phyloP scores from a whole-genome alignment of 2,329 filamentous ascomycete species.

The Trichoderma sp. region DNA sequence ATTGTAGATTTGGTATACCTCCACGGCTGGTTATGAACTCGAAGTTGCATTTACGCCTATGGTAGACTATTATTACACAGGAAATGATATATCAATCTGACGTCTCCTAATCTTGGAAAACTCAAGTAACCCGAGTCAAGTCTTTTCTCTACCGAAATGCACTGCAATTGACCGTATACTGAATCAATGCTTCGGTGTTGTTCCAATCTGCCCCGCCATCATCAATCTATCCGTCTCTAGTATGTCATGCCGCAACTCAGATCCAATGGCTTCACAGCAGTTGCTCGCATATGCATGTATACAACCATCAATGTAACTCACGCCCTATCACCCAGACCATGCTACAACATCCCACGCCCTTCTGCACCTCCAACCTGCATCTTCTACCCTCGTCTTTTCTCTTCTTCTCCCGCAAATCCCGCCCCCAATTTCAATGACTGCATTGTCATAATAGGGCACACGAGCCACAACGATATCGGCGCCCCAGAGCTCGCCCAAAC shows the following conservation, averaged over 20 bases:
- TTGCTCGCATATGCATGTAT: not conserved
- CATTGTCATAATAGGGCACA: slow-evolving; percentile 7
- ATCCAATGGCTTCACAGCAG: too few species aligned
- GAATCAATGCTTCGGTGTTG: not conserved
- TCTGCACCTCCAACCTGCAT: not conserved
- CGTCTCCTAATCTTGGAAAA: not conserved
- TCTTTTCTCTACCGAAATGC: not conserved
- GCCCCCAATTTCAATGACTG: not conserved
- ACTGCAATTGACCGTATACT: not conserved
- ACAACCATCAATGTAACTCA: not conserved
- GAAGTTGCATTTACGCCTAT: not conserved
- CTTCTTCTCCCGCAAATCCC: not conserved
- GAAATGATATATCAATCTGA: not conserved
- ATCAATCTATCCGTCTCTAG: not conserved
- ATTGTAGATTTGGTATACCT: not conserved
- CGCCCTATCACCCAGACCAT: not conserved
- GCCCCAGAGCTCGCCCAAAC: slow-evolving; percentile 13
- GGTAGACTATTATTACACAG: not conserved
- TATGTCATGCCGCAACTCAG: not conserved
- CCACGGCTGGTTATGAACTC: not conserved
- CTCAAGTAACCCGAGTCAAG: not conserved
- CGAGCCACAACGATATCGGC: slow-evolving; percentile 16
- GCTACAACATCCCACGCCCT: not conserved
- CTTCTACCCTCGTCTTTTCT: not conserved
- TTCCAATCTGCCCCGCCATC: not conserved